phyloP scores from a whole-genome alignment of 2,329 filamentous ascomycete species.

The Colletotrichum eleusines region DNA sequence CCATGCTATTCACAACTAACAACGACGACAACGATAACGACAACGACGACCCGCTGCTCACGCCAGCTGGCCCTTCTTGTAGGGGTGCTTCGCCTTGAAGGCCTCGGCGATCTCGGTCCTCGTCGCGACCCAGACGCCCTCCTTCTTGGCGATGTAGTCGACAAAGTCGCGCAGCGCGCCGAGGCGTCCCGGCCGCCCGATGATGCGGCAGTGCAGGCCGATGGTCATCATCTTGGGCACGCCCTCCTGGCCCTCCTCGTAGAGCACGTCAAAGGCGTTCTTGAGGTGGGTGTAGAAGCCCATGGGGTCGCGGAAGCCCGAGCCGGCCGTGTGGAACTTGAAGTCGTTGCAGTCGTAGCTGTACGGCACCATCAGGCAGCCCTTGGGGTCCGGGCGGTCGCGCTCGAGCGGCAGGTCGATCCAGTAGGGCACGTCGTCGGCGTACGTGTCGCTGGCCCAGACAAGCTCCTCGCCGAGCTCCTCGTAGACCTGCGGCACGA shows the following conservation, averaged over 20 bases:
- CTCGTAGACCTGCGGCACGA: slow-evolving; percentile 62
- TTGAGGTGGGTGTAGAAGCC: slow-evolving; percentile 62
- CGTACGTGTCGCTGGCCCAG: slow-evolving; percentile 64
- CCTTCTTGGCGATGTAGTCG: slow-evolving; percentile 64
- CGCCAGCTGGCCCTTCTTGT: slow-evolving; percentile 55
- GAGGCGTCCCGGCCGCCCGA: slow-evolving; percentile 64
- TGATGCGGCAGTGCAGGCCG: slow-evolving; percentile 64
- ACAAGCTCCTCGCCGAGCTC: slow-evolving; percentile 64
- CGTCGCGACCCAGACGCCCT: slow-evolving; percentile 66
- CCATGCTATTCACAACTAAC: too few species aligned
- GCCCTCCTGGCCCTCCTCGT: slow-evolving; percentile 62
- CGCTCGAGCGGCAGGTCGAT: slow-evolving; percentile 63
- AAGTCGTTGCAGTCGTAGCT: slow-evolving; percentile 68
- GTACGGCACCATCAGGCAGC: slow-evolving; percentile 67
- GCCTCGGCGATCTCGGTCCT: slow-evolving; percentile 64
- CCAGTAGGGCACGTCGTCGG: slow-evolving; percentile 69
- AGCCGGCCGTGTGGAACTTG: slow-evolving; percentile 54
- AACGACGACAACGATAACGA: too few species aligned
- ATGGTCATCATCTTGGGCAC: slow-evolving; percentile 70
- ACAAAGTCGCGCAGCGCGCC: slow-evolving; percentile 64
- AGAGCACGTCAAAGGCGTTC: slow-evolving; percentile 65
- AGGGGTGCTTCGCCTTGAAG: slow-evolving; percentile 61
- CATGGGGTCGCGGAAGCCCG: slow-evolving; percentile 58
- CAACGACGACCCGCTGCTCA: background rate
- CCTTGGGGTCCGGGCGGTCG: slow-evolving; percentile 54